Conservation (phyloP, 345 rosid species). For the Melaleuca alternifolia region DNA sequence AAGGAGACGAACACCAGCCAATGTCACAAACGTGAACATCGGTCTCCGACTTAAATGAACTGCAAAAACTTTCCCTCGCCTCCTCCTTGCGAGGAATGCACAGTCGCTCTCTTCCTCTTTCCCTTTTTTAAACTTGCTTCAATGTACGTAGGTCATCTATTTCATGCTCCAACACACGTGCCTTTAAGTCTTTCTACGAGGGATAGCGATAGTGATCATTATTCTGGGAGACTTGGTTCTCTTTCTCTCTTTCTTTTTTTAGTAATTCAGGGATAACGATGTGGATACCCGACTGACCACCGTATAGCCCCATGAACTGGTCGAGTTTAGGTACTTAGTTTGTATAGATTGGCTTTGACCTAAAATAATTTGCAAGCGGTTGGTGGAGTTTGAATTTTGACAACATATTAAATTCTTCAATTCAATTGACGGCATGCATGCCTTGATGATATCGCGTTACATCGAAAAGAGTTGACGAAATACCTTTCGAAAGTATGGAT, state of each 20-base stretch:
- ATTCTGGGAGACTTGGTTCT: neutral
- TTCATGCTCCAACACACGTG: neutral
- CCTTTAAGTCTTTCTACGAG: neutral
- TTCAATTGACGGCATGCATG: neutral
- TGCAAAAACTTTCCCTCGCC: neutral
- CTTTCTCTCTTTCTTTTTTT: too few relatives aligned
- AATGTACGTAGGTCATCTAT: neutral
- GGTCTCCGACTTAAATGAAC: neutral
- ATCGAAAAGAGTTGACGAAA: neutral
- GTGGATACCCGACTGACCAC: too few relatives aligned
- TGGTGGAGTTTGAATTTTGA: neutral
- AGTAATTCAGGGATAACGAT: too few relatives aligned
- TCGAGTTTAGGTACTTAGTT: neutral
- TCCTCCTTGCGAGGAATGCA: neutral
- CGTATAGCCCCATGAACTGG: accelerated
- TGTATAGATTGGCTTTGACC: neutral
- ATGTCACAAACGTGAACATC: neutral
- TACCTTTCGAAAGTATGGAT: neutral
- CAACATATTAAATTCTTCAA: neutral
- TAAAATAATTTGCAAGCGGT: neutral
- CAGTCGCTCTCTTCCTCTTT: neutral
- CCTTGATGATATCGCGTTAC: accelerated
- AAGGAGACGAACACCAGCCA: neutral
- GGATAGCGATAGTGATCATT: neutral
- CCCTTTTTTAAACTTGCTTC: neutral